Evolutionary conservation across 2,329 filamentous ascomycete genomes (phyloP), one percentile per base, ranked within the genome.

Genomic region (Pleoardoris graminearum): DNA sequence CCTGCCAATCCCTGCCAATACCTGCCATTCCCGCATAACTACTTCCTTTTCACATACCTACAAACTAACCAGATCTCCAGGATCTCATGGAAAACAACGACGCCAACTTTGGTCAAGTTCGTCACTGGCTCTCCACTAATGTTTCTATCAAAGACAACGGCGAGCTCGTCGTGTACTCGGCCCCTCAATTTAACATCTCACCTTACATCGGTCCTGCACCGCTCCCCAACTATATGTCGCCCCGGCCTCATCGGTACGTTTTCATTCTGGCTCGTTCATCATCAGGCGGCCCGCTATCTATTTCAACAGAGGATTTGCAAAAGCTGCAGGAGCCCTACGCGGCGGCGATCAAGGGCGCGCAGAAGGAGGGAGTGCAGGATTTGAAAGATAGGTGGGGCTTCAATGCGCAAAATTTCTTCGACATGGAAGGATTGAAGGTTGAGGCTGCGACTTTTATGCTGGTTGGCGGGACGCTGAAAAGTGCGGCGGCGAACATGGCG

Each of bases 381-480:
- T 39, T 65, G 38, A 62, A 62, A 32, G 62, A 62, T n/a, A 50
- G 62, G 0, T 63, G 62, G 62, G 62, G 61, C 0, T 65, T 65
- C 16, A 56, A 59, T 37, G 57, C 55, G n/a, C 47, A 55, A 36
- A 53, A 50, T 30, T 17, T 65, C 58, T 67, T 55, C 29, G 58
- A 54, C 35, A 53, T 48, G 46, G 63, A 63, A 47, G 51, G 55
- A 6, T 52, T 63, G 12, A 53, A 59, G 55, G 42, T 61, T 0
- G 48, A 59, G 53, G 59, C 54, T 33, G 60, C 52, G 21, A 60
- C 48, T 3, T 61, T 62, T 2, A 61, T 63, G 58, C 48, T 48
- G 39, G 58, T 63, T 5, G 55, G 44, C 3, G 61, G 62, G 2
- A 66, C 54, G 4, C 14, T 61, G 38, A 53, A 53, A 27, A 64